These are phyloP conservation scores for Samsoniella hepiali DNA, from an alignment of 2,329 filamentous ascomycete species.

Conservation along the genomic window DNA sequence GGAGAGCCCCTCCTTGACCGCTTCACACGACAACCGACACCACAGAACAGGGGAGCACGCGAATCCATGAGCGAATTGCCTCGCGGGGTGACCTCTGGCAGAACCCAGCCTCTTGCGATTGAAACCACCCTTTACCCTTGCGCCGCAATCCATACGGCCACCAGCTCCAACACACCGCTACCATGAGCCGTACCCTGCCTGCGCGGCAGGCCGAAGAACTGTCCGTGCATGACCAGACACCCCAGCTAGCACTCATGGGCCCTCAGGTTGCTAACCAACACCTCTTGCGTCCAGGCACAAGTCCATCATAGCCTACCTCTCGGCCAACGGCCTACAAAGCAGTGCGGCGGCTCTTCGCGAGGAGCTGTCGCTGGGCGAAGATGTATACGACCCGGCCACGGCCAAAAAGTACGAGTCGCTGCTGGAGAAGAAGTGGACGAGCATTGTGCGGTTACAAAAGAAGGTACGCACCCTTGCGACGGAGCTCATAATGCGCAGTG, in stretches of 20 bases:
- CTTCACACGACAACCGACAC: constrained; percentile 8
- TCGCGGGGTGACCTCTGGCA: constrained; percentile 14
- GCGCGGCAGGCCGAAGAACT: constrained; percentile 83
- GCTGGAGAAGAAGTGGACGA: constrained; percentile 98
- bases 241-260: neutral
- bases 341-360: constrained; percentile 69
- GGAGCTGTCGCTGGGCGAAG: constrained; percentile 70
- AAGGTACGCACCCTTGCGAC: constrained; percentile 57
- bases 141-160: neutral
- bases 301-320: constrained; percentile 85
- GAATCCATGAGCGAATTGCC: constrained; percentile 12
- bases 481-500: neutral
- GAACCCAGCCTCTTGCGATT: neutral
- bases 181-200: constrained; percentile 74
- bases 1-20: constrained; percentile 17
- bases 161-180: constrained; percentile 20
- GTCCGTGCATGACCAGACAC: constrained; percentile 48
- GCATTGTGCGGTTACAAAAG: constrained; percentile 89
- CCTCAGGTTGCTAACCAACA: constrained; percentile 1
- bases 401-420: constrained; percentile 92
- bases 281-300: constrained; percentile 64
- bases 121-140: neutral
- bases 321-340: constrained; percentile 66
- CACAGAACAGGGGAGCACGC: neutral
- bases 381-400: constrained; percentile 72